Base-by-base conservation (phyloP, 2,329 filamentous ascomycete genomes). In the Eutypa lata region DNA sequence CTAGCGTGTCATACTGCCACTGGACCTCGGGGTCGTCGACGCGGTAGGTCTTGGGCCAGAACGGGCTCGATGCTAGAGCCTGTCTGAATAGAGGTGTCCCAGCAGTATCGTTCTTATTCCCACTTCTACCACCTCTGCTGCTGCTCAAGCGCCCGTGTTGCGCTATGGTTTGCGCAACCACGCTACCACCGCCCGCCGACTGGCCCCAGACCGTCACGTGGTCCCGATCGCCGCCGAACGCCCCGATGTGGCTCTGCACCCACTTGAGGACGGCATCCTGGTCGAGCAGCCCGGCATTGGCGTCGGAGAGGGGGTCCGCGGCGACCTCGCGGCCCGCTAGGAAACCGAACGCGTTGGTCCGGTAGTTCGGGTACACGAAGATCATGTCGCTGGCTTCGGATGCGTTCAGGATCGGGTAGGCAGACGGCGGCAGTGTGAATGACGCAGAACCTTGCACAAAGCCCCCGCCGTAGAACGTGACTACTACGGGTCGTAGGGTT, bases 401-500 rank as follows among this genome's bases (percentile, higher is more conserved):
- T 3, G 77, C 79, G 57, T 85, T 83, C 3, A 87, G 70, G 3
- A 84, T 72, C 0, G 82, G 83, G 59, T 80, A 86, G 1, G 74
- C 79, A 0, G 76, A 68, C 2, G 83, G 82, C 3, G 82, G 82
- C 7, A 85, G 71, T 7, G 64, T 66, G 60, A 85, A 82, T 37
- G 70, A 75, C 0, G 79, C 83, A 28, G 73, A 74, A 7, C 83
- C 84, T 62, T 81, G 70, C 48, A 86, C 80, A 68, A 82, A 87
- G 2, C 74, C 84, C 13, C 83, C 83, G 49, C 83, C 83, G 61
- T 82, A 84, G 62, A 83, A 85, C 3, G 77, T 76, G 3, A 86
- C 76, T 0, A 87, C 73, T 0, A 87, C 82, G 0, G 83, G 83
- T 2, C 79, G 72, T 3, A 77, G 72, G 1, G 76, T 66, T n/a